Percentiles rank a stretch among this genome's conserved stretches.
These are phyloP conservation scores for Pyrenopolyporus hunteri DNA, from an alignment of 495 filamentous ascomycete genomes.

Conservation along the genomic window DNA sequence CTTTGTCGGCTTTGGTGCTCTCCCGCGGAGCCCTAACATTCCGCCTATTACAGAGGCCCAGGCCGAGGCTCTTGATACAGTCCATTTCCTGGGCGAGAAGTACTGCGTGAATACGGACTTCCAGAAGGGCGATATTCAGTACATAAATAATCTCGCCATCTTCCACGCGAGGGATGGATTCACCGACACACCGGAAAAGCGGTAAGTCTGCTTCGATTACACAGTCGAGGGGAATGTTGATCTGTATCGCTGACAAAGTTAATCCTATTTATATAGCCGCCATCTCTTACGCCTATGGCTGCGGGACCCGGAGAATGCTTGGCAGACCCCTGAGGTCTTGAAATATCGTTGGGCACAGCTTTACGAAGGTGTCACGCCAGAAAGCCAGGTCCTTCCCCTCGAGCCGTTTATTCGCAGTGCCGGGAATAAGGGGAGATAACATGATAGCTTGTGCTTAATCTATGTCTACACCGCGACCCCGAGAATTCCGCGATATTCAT, in stretches of 20 bases:
- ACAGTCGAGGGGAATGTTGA: background rate
- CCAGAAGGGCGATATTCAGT: conserved; percentile 60
- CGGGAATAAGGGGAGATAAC: conserved; percentile 41
- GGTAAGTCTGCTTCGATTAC: conserved; percentile 43
- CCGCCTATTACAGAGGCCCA: conserved; percentile 69
- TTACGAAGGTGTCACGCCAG: conserved; percentile 56
- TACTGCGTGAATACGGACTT: conserved; percentile 59
- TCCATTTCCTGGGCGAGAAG: conserved; percentile 67
- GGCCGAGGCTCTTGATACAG: conserved; percentile 68
- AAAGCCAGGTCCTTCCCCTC: conserved; percentile 60
- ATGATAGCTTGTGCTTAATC: background rate
- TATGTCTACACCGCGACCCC: conserved; percentile 10
- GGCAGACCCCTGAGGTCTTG: conserved; percentile 58
- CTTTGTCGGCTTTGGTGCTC: conserved; percentile 62
- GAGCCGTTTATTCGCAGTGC: conserved; percentile 56
- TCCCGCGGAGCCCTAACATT: conserved; percentile 57
- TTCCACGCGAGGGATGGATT: conserved; percentile 59
- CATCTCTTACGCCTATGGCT: conserved; percentile 66
- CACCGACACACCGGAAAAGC: conserved; percentile 51
- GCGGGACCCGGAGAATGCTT: conserved; percentile 61
- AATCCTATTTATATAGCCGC: conserved; percentile 47
- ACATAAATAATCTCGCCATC: conserved; percentile 59
- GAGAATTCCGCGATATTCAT: background rate
- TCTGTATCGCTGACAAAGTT: conserved; percentile 5
- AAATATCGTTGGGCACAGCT: conserved; percentile 58